Percentiles rank a stretch among this genome's conserved stretches.
phyloP scores from a whole-genome alignment of 345 rosid genomes.

The Hypericum androsaemum region DNA sequence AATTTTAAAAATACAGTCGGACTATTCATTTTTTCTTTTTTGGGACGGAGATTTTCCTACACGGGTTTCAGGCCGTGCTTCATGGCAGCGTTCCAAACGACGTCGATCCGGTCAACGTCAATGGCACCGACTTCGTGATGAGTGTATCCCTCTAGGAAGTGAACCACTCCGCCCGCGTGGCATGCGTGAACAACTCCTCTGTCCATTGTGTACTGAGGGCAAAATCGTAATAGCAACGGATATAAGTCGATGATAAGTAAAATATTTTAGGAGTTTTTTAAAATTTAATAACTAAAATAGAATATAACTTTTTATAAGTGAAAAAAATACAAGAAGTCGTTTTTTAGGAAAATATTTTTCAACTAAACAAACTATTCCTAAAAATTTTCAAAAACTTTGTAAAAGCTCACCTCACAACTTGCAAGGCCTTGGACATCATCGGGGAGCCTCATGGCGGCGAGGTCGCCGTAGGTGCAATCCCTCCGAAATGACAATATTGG shows the following conservation, averaged over 20 bases:
- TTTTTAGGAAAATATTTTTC: no score
- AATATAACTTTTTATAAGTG: no score
- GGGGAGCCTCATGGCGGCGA: conserved; percentile 94
- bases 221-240: no score
- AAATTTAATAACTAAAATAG: no score
- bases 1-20: no score
- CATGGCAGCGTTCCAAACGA: conserved; percentile 89
- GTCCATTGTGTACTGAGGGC: conserved; percentile 76
- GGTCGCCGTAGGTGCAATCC: conserved; percentile 84
- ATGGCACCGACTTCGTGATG: conserved; percentile 96
- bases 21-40: no score
- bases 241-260: no score
- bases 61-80: conserved; percentile 64
- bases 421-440: conserved; percentile 84
- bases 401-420: conserved; percentile 56
- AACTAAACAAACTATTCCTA: no score
- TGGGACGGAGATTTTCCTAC: background rate
- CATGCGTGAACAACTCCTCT: conserved; percentile 98
- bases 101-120: conserved; percentile 79
- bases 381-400: no score
- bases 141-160: conserved; percentile 73
- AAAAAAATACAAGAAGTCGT: no score
- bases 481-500: conserved; percentile 64
- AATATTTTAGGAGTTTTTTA: no score
- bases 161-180: conserved; percentile 97